phyloP scores from a whole-genome alignment of 140 eudicot species.

The Eryngium alpinum region DNA sequence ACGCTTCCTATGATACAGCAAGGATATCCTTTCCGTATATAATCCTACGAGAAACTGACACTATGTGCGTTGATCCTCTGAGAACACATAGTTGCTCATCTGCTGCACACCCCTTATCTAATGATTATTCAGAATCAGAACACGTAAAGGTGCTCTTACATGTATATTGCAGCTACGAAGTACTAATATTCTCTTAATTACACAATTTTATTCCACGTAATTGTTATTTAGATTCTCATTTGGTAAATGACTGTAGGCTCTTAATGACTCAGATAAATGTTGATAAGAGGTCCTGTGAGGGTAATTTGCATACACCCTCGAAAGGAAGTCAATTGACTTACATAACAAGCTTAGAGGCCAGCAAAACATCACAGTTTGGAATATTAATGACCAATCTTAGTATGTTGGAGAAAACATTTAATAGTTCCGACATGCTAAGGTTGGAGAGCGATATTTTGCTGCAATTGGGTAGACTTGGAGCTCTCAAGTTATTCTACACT shows the following conservation, averaged over 20 bases:
- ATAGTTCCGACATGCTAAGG: constrained; percentile 44
- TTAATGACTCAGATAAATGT: constrained; percentile 39
- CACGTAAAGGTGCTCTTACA: constrained; percentile 31
- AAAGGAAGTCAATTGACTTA: constrained; percentile 28
- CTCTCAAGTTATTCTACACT: constrained; percentile 49
- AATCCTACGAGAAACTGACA: constrained; percentile 37
- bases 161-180: constrained; percentile 4
- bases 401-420: constrained; percentile 53
- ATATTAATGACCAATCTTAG: constrained; percentile 62
- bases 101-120: constrained; percentile 38
- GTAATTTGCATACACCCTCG: constrained; percentile 6
- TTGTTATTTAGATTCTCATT: background rate
- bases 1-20: constrained; percentile 34
- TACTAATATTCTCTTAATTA: background rate
- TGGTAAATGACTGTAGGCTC: constrained; percentile 11
- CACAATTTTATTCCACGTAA: constrained; percentile 1
- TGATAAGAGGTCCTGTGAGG: constrained; percentile 21
- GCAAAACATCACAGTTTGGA: constrained; percentile 47
- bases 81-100: constrained; percentile 40
- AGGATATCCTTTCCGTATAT: constrained; percentile 33
- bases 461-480: constrained; percentile 80
- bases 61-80: constrained; percentile 32
- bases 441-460: constrained; percentile 64
- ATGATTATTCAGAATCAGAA: constrained; percentile 38
- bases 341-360: constrained; percentile 47